A percentile compares a stretch with the other conserved stretches of the same genome.
These are phyloP conservation scores for Hanseniaspora guilliermondii DNA, from an alignment of 805 yeast species.

Conservation along the genomic window DNA sequence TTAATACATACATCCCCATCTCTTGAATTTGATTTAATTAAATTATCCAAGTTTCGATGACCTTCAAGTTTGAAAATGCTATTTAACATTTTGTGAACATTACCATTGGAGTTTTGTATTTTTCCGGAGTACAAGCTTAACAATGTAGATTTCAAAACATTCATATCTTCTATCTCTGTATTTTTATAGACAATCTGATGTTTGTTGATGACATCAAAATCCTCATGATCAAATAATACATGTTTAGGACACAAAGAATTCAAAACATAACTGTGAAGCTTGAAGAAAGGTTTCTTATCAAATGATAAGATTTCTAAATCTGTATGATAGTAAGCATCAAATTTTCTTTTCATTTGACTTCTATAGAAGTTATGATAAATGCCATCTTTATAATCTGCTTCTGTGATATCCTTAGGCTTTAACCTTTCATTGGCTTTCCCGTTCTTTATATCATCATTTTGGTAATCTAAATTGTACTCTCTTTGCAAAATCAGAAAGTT, in stretches of 20 bases:
- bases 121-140: conserved; percentile 4
- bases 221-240: conserved; percentile 16
- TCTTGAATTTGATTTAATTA: neutral
- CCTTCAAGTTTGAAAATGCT: conserved; percentile 23
- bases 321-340: conserved; percentile 3
- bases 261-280: conserved; percentile 21
- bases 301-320: conserved; percentile 19
- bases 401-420: neutral
- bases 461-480: neutral
- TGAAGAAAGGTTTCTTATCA: conserved; percentile 14
- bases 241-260: conserved; percentile 11
- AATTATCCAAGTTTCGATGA: conserved; percentile 3
- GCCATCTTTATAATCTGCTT: conserved; percentile 13
- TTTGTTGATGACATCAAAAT: conserved; percentile 12
- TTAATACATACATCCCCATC: conserved; percentile 34
- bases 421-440: neutral
- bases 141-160: conserved; percentile 11
- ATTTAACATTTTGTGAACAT: conserved; percentile 16
- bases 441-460: conserved; percentile 4
- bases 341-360: neutral
- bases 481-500: conserved; percentile 14
- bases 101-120: neutral
- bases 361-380: neutral
- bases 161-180: neutral
- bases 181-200: conserved; percentile 10